phyloP scores from a whole-genome alignment of 352 stramenopile species.

The Aphanomyces astaci region DNA sequence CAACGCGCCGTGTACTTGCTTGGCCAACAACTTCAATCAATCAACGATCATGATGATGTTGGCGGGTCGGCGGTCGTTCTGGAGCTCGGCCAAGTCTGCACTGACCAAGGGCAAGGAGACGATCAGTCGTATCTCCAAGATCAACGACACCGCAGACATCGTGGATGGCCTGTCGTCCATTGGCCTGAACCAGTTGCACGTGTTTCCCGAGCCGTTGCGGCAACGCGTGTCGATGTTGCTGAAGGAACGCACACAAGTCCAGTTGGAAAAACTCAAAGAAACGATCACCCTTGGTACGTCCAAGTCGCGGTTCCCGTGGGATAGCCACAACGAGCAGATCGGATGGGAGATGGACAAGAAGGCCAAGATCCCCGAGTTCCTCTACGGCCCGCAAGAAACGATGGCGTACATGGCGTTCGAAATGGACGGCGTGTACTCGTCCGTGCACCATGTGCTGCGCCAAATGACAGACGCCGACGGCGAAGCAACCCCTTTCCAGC shows the following conservation, averaged over 20 bases:
- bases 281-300: slow-evolving; percentile 35
- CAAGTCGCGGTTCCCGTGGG: slow-evolving; percentile 48
- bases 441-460: slow-evolving; percentile 54
- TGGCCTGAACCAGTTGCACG: slow-evolving; percentile 12
- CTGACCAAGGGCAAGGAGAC: slow-evolving; percentile 18
- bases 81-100: slow-evolving; percentile 15
- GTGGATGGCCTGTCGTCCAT: slow-evolving; percentile 4
- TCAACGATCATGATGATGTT: no score
- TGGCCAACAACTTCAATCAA: no score
- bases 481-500: slow-evolving; percentile 44
- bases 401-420: slow-evolving; percentile 66
- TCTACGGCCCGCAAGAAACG: slow-evolving; percentile 65
- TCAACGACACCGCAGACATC: slow-evolving; percentile 2
- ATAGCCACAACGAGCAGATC: slow-evolving; percentile 64
- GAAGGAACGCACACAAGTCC: slow-evolving; percentile 63
- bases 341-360: slow-evolving; percentile 71
- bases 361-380: slow-evolving; percentile 50
- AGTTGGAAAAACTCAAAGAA: slow-evolving; percentile 60
- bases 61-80: no score
- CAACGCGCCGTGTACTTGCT: no score
- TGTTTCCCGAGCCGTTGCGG: slow-evolving; percentile 59
- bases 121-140: not conserved
- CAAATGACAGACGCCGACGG: slow-evolving; percentile 35
- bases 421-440: slow-evolving; percentile 64
- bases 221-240: slow-evolving; percentile 49